A percentile compares a stretch with the other conserved stretches of the same genome.
Conservation (phyloP, 805 yeast species). For the Wickerhamomyces sydowiorum region DNA sequence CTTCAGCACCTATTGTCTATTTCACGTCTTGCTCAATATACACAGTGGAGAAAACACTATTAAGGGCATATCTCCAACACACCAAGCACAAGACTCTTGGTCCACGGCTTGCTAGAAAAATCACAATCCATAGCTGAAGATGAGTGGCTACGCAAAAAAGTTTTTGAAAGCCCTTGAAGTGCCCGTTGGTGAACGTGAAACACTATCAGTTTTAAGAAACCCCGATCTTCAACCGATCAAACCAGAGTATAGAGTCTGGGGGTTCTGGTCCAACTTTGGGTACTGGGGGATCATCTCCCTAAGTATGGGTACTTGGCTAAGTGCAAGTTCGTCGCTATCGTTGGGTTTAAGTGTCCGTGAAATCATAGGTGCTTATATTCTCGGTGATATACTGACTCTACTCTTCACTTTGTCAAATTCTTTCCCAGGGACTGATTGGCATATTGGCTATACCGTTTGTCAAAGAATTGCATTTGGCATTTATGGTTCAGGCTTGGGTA, state of each 20-base stretch:
- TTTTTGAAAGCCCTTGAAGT: slow-evolving; percentile 21
- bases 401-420: slow-evolving; percentile 39
- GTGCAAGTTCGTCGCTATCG: slow-evolving; percentile 38
- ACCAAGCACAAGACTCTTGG: no score
- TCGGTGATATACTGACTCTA: slow-evolving; percentile 43
- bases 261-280: slow-evolving; percentile 33
- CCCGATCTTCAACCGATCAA: slow-evolving; percentile 27
- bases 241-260: slow-evolving; percentile 7
- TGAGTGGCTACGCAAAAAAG: not conserved
- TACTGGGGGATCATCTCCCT: slow-evolving; percentile 42
- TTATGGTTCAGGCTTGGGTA: slow-evolving; percentile 36
- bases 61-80: no score
- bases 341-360: slow-evolving; percentile 41
- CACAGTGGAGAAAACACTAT: no score
- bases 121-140: no score
- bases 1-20: no score
- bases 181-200: slow-evolving; percentile 25
- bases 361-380: slow-evolving; percentile 33
- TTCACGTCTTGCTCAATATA: no score
- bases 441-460: slow-evolving; percentile 39
- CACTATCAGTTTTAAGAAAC: slow-evolving; percentile 25
- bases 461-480: slow-evolving; percentile 44
- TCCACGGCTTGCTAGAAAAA: no score
- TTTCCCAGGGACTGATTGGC: slow-evolving; percentile 42
- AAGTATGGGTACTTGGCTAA: slow-evolving; percentile 39